Evolutionary conservation across 2,329 filamentous ascomycete genomes (phyloP).

Genomic region (Epichloe glyceriae): DNA sequence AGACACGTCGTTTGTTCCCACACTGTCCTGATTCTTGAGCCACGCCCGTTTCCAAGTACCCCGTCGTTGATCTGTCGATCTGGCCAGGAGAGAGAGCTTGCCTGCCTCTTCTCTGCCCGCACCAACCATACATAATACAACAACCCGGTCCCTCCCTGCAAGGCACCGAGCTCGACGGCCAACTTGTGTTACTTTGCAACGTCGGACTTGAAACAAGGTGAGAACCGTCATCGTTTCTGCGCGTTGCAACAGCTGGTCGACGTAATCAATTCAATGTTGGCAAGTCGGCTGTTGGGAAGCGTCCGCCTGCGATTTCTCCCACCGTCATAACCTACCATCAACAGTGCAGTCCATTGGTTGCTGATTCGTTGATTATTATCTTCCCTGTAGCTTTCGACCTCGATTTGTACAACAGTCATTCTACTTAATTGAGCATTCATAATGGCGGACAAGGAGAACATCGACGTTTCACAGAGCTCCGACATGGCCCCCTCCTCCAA

Average conservation of each 20-base stretch:
- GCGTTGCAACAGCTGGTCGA: neutral
- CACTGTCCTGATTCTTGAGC: neutral
- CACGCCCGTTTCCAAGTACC: neutral
- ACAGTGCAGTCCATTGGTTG: neutral
- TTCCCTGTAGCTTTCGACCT: neutral
- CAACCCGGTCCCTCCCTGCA: neutral
- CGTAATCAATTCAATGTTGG: neutral
- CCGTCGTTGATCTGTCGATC: neutral
- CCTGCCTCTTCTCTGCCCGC: neutral
- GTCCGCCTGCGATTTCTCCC: neutral
- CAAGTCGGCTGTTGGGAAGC: neutral
- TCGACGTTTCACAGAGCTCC: slow-evolving; percentile 31
- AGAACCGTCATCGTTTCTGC: neutral
- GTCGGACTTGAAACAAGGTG: slow-evolving; percentile 3
- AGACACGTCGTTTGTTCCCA: neutral
- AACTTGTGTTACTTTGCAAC: slow-evolving; percentile 2
- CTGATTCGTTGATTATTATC: neutral
- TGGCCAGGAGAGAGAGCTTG: neutral
- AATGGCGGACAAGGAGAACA: slow-evolving; percentile 36
- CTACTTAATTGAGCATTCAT: slow-evolving; percentile 7
- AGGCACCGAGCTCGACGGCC: slow-evolving; percentile 3
- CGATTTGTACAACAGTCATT: neutral
- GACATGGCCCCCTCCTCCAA: slow-evolving; percentile 21
- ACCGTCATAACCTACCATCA: neutral
- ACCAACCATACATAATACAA: neutral